Evolutionary conservation across 2,329 filamentous ascomycete species (phyloP).

Genomic region (Cladobotryum protrusum): DNA sequence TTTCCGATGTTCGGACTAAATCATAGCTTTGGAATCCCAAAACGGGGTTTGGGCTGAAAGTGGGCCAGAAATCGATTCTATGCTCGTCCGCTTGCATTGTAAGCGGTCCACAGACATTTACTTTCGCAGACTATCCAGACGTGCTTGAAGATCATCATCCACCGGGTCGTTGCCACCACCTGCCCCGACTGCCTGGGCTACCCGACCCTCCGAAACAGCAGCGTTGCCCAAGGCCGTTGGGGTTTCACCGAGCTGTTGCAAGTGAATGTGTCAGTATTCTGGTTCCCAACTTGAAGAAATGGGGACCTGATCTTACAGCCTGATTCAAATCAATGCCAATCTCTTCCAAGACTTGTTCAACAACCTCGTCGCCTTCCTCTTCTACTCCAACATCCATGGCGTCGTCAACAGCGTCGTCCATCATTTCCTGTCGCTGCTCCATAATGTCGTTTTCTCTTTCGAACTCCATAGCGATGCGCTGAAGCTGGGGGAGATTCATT

Average conservation of each 20-base stretch:
- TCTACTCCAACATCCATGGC: constrained; percentile 86
- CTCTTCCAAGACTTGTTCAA: constrained; percentile 93
- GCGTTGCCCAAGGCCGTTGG: constrained; percentile 75
- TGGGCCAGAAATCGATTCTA: too few species aligned
- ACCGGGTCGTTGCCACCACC: constrained; percentile 49
- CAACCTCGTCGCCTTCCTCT: constrained; percentile 93
- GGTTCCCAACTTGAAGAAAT: neutral
- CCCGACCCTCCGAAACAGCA: constrained; percentile 64
- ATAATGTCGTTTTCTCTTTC: constrained; percentile 98
- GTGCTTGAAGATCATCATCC: constrained; percentile 92
- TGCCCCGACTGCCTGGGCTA: constrained; percentile 81
- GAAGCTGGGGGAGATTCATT: constrained; percentile 93
- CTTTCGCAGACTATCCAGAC: constrained; percentile 77
- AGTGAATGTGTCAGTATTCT: constrained; percentile 5
- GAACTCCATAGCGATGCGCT: constrained; percentile 98
- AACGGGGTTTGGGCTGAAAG: too few species aligned
- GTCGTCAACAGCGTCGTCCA: constrained; percentile 98
- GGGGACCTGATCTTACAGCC: constrained; percentile 53
- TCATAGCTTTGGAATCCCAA: too few species aligned
- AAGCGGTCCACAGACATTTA: constrained; percentile 22
- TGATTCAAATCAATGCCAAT: constrained; percentile 92
- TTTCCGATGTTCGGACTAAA: too few species aligned
- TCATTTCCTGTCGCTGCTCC: constrained; percentile 98
- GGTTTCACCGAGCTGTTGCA: constrained; percentile 75
- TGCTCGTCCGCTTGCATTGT: too few species aligned